Evolutionary conservation across 768 basidiomycete species (phyloP), one percentile per base, ranked within the genome.

Genomic region (Coprinellus aureogranulatus): DNA sequence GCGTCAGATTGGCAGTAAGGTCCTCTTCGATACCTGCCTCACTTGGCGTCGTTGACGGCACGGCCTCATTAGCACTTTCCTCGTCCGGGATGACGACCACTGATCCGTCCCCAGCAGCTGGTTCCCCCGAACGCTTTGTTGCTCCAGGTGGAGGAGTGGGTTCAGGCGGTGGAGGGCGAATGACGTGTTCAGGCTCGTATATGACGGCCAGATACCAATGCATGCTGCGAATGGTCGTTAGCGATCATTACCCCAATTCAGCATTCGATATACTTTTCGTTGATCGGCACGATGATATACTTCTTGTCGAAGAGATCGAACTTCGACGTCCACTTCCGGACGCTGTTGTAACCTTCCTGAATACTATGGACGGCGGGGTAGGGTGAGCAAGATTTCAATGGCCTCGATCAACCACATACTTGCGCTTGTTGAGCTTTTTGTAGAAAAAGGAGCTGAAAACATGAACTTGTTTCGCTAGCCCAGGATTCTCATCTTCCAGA

Each of bases 171-270:
- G 72, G 73, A 27, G 79, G 76, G n/a, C 79, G 75, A 12, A 85
- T 77, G 34, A 80, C 70, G 60, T 67, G 89, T 53, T 83, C 85
- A 0, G 97, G 96, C 58, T 89, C 86, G 69, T 85, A 89, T 62
- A 99, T 96, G 60, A 98, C 86, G 16, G 92, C 95, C 40, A 98
- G 83, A 71, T 97, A 98, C 97, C 97, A 98, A 73, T 99, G 97
- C 44, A 92, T 72, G 64, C 96, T 98, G 28, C n/a, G 25, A 34
- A 10, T 8, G 25, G 16, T 4, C n/a, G 28, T 30, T 18, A 49
- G 27, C 16, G 25, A 27, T 28, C 18, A 6, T 34, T 34, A 6
- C 34, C 6, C 34, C 34, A 34, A 34, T 6, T 14, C 34, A 14
- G 8, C 34, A 6, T 34, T 14, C 14, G 61, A 16, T 45, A 8